Base-by-base conservation (phyloP, 163 green algal species). In the Scenedesmus sp. region DNA sequence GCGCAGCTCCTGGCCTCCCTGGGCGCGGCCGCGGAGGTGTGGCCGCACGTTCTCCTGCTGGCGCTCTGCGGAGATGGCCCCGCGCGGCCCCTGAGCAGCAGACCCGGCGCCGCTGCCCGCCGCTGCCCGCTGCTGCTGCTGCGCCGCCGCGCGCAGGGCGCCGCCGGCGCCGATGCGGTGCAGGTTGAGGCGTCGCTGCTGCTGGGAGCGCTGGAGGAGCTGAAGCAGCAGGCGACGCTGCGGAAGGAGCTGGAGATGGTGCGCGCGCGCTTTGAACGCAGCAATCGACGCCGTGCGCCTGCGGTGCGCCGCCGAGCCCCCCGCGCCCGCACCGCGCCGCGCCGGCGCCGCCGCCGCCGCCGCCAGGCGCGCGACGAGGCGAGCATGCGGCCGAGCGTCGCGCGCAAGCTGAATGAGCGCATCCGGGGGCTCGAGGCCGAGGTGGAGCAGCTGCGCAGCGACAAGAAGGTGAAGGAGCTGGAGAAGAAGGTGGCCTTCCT, bases 401-500 rank as follows among this genome's bases (percentile, higher is more conserved):
- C 86, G 0, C 84, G 84, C 47, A 85, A 87, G 79, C 84, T 91
- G 28, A 87, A 87, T 60, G 82, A 88, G 20, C 84, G 83, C 63
- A 91, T 91, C 74, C 84, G 63, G 3, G 24, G 13, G 17, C 60
- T 89, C 58, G 82, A 91, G 70, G 70, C 31, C 3, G 87, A 91
- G 80, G 70, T 89, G 47, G 80, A 84, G 60, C 60, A 70, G 24
- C 72, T 89, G 45, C 69, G 87, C 22, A 76, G 50, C 17, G 39
- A 64, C 28, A 86, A 76, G 26, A 85, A 78, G 1, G 84, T 91
- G 4, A 82, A 67, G 4, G 84, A 87, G 53, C 69, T 91, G 66
- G 87, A 91, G 77, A 81, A 80, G 31, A 91, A 91, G 63, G 74
- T 91, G 15, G 72, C 89, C 84, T 78, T 72, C 26, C 63, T 91